Evolutionary conservation across 2,329 filamentous ascomycete genomes (phyloP).

Genomic region (Aspergillus aculeatus): DNA sequence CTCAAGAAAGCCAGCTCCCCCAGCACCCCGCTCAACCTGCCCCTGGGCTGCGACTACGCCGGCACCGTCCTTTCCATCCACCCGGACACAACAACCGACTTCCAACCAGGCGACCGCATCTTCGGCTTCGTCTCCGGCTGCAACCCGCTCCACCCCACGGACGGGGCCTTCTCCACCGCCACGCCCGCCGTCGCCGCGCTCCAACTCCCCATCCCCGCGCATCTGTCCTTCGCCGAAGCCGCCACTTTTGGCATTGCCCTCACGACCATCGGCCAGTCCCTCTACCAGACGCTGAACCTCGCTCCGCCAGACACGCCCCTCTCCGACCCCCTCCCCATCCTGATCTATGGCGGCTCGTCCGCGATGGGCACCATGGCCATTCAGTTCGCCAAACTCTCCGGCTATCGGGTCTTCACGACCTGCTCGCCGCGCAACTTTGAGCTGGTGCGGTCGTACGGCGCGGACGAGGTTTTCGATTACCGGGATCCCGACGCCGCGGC

Average conservation of each 20-base stretch:
- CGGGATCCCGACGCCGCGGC: conserved; percentile 19
- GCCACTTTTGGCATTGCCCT: conserved; percentile 54
- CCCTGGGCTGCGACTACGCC: conserved; percentile 4
- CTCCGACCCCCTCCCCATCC: conserved; percentile 19
- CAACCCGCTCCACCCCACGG: conserved; percentile 40
- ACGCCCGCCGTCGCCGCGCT: conserved; percentile 52
- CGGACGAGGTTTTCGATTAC: conserved; percentile 36
- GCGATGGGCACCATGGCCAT: conserved; percentile 40
- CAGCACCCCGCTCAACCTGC: neutral
- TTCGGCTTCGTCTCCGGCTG: conserved; percentile 52
- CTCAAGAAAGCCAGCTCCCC: neutral
- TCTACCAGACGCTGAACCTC: conserved; percentile 36
- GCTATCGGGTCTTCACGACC: conserved; percentile 31
- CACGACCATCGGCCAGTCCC: conserved; percentile 50
- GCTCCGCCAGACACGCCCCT: conserved; percentile 26
- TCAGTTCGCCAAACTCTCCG: conserved; percentile 40
- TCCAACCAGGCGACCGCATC: conserved; percentile 54
- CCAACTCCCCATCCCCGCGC: conserved; percentile 48
- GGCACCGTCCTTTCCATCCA: conserved; percentile 39
- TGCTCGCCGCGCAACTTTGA: conserved; percentile 36
- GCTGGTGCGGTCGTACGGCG: conserved; percentile 32
- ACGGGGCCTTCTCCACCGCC: conserved; percentile 57
- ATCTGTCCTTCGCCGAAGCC: conserved; percentile 52
- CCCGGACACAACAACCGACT: conserved; percentile 43
- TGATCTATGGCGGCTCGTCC: conserved; percentile 44